Conservation (phyloP, 192 early-diverging fungal species). For the Spinellus fusiger region DNA sequence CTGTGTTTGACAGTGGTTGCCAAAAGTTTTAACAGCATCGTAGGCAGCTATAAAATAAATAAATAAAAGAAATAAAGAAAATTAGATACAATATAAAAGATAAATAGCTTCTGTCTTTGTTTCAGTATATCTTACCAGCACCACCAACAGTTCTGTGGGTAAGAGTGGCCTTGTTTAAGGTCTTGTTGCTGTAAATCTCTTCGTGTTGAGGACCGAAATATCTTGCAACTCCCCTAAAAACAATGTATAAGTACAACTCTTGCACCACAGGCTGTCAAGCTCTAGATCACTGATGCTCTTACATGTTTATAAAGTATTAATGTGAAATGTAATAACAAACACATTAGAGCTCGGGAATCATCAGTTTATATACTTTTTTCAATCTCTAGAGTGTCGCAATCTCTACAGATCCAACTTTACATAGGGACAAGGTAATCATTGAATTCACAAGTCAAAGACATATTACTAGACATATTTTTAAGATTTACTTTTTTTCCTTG, state of each 20-base stretch:
- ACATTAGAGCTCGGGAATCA: background rate
- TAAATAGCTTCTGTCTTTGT: background rate
- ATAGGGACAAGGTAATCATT: background rate
- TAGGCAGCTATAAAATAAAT: slow-evolving; percentile 19
- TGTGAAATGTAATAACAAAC: background rate
- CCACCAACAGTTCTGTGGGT: slow-evolving; percentile 32
- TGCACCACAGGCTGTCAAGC: no score
- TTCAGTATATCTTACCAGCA: slow-evolving; percentile 19
- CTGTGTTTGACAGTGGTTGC: slow-evolving; percentile 19
- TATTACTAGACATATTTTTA: background rate
- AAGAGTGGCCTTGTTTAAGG: slow-evolving; percentile 19
- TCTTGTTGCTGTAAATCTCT: slow-evolving; percentile 3
- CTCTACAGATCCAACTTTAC: no score
- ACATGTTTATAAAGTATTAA: background rate
- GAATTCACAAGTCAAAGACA: background rate
- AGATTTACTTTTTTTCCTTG: background rate
- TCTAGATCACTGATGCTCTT: background rate
- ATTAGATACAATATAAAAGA: no score
- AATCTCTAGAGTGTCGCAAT: no score
- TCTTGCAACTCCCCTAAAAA: slow-evolving; percentile 23
- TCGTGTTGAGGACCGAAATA: slow-evolving; percentile 9
- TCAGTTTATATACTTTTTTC: no score
- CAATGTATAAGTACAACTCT: background rate
- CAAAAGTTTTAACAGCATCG: slow-evolving; percentile 27
- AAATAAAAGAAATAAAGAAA: no score